Percentiles rank a stretch among this genome's conserved stretches.
These are phyloP conservation scores for Myochromella boudieri DNA, from an alignment of 768 basidiomycete species.

Conservation along the genomic window DNA sequence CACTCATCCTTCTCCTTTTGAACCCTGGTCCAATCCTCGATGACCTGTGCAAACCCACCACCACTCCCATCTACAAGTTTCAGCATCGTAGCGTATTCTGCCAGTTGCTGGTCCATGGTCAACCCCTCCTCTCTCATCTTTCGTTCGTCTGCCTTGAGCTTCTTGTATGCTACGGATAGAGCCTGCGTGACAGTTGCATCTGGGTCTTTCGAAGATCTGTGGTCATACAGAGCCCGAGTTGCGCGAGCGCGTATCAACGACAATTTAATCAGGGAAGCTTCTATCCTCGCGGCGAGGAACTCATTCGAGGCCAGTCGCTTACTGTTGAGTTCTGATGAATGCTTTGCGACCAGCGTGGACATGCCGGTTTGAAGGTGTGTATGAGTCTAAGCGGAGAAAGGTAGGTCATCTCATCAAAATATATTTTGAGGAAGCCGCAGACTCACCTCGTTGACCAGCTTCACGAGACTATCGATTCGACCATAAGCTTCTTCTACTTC, in stretches of 20 bases:
- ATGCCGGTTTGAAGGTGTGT: conserved; percentile 30
- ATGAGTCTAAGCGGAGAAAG: conserved; percentile 26
- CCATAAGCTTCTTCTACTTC: conserved; percentile 4
- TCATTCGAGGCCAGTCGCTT: conserved; percentile 36
- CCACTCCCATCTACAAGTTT: conserved; percentile 38
- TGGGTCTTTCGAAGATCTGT: conserved; percentile 20
- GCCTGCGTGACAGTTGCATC: conserved; percentile 31
- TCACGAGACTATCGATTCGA: conserved; percentile 9
- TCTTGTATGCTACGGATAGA: conserved; percentile 28
- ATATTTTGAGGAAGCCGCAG: neutral
- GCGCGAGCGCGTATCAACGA: conserved; percentile 43
- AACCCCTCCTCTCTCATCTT: conserved; percentile 35
- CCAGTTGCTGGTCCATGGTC: conserved; percentile 36
- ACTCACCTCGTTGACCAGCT: conserved; percentile 13
- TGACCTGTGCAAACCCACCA: conserved; percentile 44
- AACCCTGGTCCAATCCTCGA: conserved; percentile 47
- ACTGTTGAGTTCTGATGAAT: conserved; percentile 26
- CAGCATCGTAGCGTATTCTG: conserved; percentile 41
- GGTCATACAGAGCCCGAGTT: conserved; percentile 38
- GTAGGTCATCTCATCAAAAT: neutral
- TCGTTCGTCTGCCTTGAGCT: conserved; percentile 34
- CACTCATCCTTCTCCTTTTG: conserved; percentile 52
- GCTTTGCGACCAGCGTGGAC: conserved; percentile 21
- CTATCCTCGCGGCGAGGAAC: conserved; percentile 43
- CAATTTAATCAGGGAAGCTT: conserved; percentile 47